Evolutionary conservation across 768 basidiomycete genomes (phyloP).

Genomic region (Polyporus arcularius): DNA sequence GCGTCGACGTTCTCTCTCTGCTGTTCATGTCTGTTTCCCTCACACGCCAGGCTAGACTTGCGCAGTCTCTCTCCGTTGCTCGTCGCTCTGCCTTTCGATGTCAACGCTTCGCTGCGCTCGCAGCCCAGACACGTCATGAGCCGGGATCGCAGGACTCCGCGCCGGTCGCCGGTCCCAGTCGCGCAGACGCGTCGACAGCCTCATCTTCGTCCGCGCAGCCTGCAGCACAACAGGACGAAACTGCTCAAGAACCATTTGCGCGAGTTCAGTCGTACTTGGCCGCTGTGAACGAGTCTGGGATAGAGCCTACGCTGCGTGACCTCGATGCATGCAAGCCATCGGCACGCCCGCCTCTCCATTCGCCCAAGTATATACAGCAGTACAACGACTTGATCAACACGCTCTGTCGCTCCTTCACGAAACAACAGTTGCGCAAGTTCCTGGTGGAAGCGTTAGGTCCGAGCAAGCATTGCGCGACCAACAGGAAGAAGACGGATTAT

Average conservation of each 20-base stretch:
- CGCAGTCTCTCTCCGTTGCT: slow-evolving; percentile 11
- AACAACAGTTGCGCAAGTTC: slow-evolving; percentile 59
- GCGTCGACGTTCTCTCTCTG: slow-evolving; percentile 2
- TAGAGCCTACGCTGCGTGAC: slow-evolving; percentile 57
- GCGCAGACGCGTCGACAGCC: neutral
- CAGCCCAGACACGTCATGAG: slow-evolving; percentile 8
- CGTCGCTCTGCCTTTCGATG: slow-evolving; percentile 1
- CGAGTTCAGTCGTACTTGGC: slow-evolving; percentile 56
- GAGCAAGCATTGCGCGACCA: slow-evolving; percentile 7
- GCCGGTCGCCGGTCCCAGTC: slow-evolving; percentile 9
- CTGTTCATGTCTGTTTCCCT: slow-evolving; percentile 17
- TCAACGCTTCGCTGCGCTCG: slow-evolving; percentile 7
- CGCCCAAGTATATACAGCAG: slow-evolving; percentile 48
- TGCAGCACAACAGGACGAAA: neutral
- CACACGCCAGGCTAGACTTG: slow-evolving; percentile 13
- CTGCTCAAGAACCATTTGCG: neutral
- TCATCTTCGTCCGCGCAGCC: neutral
- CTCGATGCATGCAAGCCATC: slow-evolving; percentile 58
- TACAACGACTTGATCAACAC: slow-evolving; percentile 56
- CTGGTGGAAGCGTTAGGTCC: slow-evolving; percentile 48
- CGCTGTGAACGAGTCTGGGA: slow-evolving; percentile 46
- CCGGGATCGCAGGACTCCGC: slow-evolving; percentile 1
- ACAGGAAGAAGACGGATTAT: slow-evolving; percentile 28
- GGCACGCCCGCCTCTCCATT: slow-evolving; percentile 40
- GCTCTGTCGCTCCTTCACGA: slow-evolving; percentile 64